A percentile compares a stretch with the other conserved stretches of the same genome.
These are phyloP conservation scores for Sclerotinia sclerotiorum DNA, from an alignment of 2,329 filamentous ascomycete genomes.

Conservation along the genomic window DNA sequence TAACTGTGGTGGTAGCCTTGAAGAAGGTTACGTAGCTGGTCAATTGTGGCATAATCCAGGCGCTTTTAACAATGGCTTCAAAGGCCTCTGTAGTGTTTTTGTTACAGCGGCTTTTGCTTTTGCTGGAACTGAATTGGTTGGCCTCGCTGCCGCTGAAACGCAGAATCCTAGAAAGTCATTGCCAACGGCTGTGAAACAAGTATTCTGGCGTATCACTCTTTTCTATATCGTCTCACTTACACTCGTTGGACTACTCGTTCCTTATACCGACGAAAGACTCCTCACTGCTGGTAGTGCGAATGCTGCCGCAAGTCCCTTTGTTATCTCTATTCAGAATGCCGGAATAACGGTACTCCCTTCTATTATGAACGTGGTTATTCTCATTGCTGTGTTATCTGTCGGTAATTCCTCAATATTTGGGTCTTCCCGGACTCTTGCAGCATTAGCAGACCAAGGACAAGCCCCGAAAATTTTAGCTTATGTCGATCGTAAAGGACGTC, in stretches of 20 bases:
- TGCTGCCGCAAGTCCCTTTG: constrained; percentile 81
- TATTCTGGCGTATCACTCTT: constrained; percentile 89
- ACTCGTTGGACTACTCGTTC: constrained; percentile 79
- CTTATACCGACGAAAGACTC: constrained; percentile 65
- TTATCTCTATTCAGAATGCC: constrained; percentile 85
- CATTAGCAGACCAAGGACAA: constrained; percentile 83
- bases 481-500: constrained; percentile 79
- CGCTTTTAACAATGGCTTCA: constrained; percentile 82
- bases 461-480: constrained; percentile 76
- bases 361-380: constrained; percentile 93
- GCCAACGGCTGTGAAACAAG: constrained; percentile 85
- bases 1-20: constrained; percentile 75
- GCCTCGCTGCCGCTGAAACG: constrained; percentile 74
- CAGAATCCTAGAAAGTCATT: constrained; percentile 78
- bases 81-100: constrained; percentile 76
- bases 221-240: constrained; percentile 86
- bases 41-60: constrained; percentile 76
- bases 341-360: constrained; percentile 79
- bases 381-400: constrained; percentile 85
- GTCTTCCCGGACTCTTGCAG: constrained; percentile 84
- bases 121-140: constrained; percentile 73
- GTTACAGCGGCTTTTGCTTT: constrained; percentile 77
- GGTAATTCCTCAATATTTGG: constrained; percentile 92
- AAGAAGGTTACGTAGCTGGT: constrained; percentile 76
- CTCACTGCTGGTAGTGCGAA: constrained; percentile 60